Evolutionary conservation across 2,329 filamentous ascomycete genomes (phyloP).

Genomic region (Aspergillus sp.): DNA sequence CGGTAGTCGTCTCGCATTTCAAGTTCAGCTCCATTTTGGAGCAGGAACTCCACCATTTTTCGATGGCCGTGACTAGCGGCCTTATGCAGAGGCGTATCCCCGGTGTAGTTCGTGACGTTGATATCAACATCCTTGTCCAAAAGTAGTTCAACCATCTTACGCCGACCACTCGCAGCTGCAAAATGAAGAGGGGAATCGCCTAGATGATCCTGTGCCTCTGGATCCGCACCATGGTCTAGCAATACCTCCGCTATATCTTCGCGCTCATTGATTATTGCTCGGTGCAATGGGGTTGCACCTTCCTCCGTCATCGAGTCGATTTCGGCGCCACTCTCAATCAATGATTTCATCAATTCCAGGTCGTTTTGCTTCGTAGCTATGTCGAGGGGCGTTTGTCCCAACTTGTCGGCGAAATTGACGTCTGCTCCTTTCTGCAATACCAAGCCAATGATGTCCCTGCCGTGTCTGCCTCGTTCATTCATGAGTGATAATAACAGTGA

Average conservation of each 20-base stretch:
- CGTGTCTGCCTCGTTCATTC: slow-evolving; percentile 18
- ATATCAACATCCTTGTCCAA: slow-evolving; percentile 26
- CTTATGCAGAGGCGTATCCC: slow-evolving; percentile 29
- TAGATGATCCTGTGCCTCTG: slow-evolving; percentile 23
- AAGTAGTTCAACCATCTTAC: slow-evolving; percentile 20
- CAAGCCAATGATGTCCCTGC: slow-evolving; percentile 19
- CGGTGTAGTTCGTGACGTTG: slow-evolving; percentile 24
- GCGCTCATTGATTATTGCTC: slow-evolving; percentile 22
- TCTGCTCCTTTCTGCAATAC: slow-evolving; percentile 26
- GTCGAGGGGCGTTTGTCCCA: slow-evolving; percentile 21
- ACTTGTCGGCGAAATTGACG: slow-evolving; percentile 20
- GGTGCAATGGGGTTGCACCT: slow-evolving; percentile 21
- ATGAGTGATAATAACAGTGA: slow-evolving; percentile 20
- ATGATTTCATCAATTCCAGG: slow-evolving; percentile 12
- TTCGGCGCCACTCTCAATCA: slow-evolving; percentile 17
- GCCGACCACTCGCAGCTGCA: slow-evolving; percentile 18
- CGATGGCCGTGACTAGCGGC: slow-evolving; percentile 28
- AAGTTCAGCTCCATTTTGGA: slow-evolving; percentile 26
- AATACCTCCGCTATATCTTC: slow-evolving; percentile 26
- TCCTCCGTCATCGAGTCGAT: slow-evolving; percentile 18
- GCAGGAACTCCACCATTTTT: slow-evolving; percentile 28
- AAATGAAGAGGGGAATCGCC: slow-evolving; percentile 27
- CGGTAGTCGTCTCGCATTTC: slow-evolving; percentile 25
- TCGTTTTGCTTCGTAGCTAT: slow-evolving; percentile 20
- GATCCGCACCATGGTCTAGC: slow-evolving; percentile 23